Conservation (phyloP, 2,329 filamentous ascomycete species). For the Colletotrichum brevisporum region DNA sequence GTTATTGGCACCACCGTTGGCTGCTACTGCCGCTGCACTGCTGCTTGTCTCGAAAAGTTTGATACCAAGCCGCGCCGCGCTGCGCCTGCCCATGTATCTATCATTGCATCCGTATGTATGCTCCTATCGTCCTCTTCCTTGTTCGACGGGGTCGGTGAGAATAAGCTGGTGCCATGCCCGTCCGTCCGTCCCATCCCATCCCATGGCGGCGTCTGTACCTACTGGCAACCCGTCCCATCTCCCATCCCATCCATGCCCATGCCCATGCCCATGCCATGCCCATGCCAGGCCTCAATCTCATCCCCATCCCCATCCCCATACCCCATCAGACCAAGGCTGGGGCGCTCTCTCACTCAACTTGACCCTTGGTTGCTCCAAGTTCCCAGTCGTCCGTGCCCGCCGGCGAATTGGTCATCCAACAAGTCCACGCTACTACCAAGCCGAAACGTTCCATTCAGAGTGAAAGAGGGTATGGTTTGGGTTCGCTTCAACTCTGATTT, state of each 20-base stretch:
- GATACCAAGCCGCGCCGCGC: slow-evolving; percentile 19
- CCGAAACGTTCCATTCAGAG: no score
- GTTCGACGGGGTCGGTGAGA: slow-evolving; percentile 16
- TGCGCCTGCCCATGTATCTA: not conserved
- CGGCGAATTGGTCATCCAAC: no score
- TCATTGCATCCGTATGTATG: no score
- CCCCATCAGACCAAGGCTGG: slow-evolving; percentile 35
- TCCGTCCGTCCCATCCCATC: slow-evolving; percentile 14
- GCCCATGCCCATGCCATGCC: slow-evolving; percentile 18
- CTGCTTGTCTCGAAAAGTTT: slow-evolving; percentile 12
- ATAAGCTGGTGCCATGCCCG: slow-evolving; percentile 21
- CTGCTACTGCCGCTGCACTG: not conserved
- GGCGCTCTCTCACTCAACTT: slow-evolving; percentile 14
- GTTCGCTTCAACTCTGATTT: not conserved
- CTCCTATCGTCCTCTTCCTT: not conserved
- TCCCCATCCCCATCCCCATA: slow-evolving; percentile 32
- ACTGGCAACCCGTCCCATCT: not conserved
- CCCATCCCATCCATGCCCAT: slow-evolving; percentile 19
- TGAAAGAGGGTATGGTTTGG: no score
- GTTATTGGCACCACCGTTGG: slow-evolving; percentile 10
- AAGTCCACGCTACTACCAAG: no score
- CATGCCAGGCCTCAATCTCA: slow-evolving; percentile 12
- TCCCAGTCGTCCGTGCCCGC: not conserved
- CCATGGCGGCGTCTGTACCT: not conserved
- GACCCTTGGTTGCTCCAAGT: slow-evolving; percentile 2